phyloP scores from a whole-genome alignment of 176 grass and related monocot species.

The Oryza brachyantha region DNA sequence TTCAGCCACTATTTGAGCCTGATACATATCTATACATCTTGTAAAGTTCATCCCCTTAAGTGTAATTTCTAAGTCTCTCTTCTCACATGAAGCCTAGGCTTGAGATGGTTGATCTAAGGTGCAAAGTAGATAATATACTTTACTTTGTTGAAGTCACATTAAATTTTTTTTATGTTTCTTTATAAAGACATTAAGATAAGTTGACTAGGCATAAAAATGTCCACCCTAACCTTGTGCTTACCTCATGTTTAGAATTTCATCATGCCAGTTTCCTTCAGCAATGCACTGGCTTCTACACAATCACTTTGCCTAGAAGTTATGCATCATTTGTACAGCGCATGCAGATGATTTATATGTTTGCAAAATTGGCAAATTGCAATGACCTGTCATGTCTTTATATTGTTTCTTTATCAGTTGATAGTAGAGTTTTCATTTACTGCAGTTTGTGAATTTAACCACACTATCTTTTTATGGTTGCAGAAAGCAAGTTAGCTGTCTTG shows the following conservation, averaged over 20 bases:
- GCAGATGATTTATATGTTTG: background rate
- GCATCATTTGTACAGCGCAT: background rate
- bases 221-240: no score
- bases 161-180: no score
- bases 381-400: background rate
- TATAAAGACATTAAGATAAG: no score
- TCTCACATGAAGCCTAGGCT: no score
- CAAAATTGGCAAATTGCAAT: conserved; percentile 9
- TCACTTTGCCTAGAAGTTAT: background rate
- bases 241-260: no score
- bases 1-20: background rate
- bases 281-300: no score
- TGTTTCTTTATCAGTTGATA: background rate
- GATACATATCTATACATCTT: background rate
- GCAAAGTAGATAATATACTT: no score
- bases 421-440: background rate
- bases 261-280: no score
- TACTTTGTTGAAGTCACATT: no score
- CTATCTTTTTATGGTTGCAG: conserved; percentile 40
- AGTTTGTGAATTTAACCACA: background rate
- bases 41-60: background rate
- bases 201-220: no score
- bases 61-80: background rate
- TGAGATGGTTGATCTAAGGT: no score
- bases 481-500: conserved; percentile 86